phyloP scores from a whole-genome alignment of 23 red algal species.

The Gracilaria caudata region DNA sequence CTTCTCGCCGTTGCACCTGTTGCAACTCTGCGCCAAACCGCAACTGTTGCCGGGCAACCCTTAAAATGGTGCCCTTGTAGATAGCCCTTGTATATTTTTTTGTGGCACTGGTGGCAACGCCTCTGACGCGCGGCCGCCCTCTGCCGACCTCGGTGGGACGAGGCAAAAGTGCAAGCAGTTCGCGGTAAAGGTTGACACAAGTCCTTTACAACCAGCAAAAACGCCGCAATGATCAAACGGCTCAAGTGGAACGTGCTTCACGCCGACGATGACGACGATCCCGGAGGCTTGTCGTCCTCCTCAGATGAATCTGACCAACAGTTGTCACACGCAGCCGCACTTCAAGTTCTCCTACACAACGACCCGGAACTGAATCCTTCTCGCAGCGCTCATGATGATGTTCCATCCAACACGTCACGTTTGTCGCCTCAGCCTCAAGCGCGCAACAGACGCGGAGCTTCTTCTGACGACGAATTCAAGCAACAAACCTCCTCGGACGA shows the following conservation, averaged over 20 bases:
- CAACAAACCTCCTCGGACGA: not conserved
- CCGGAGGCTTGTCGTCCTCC: constrained; percentile 36
- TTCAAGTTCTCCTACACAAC: constrained; percentile 39
- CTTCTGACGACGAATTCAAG: not conserved
- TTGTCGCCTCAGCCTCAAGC: not conserved
- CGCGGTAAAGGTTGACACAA: not conserved
- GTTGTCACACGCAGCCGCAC: not conserved
- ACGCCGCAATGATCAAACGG: constrained; percentile 59
- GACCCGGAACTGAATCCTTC: constrained; percentile 33
- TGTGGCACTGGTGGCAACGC: too few relatives aligned
- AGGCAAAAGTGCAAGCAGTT: not conserved
- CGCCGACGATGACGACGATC: constrained; percentile 40
- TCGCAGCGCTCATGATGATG: not conserved
- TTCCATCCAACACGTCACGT: not conserved
- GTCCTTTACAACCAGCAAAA: not conserved
- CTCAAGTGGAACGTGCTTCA: constrained; percentile 76
- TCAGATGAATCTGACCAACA: constrained; percentile 35
- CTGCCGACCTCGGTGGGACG: too few relatives aligned
- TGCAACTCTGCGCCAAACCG: too few relatives aligned
- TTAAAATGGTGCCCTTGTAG: too few relatives aligned
- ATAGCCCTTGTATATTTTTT: too few relatives aligned
- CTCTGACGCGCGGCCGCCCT: too few relatives aligned
- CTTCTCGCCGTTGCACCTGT: too few relatives aligned
- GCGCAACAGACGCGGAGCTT: not conserved
- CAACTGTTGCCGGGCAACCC: too few relatives aligned